Evolutionary conservation across 257 asterid genomes (phyloP).

Genomic region (Nicotiana knightiana): DNA sequence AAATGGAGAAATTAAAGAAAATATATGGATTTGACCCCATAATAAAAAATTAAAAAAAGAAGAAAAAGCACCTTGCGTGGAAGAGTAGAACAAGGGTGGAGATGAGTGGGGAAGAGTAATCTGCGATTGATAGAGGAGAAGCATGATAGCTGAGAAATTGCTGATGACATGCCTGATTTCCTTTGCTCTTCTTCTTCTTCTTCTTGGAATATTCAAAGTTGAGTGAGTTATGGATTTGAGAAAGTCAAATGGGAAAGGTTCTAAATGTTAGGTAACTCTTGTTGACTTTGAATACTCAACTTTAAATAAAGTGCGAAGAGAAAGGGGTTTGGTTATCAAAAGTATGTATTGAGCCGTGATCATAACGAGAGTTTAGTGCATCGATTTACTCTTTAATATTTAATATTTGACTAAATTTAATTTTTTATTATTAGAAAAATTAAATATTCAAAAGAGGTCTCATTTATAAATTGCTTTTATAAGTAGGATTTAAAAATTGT

Average conservation of each 20-base stretch:
- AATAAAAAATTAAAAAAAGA: background rate
- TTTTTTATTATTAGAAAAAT: too few species aligned
- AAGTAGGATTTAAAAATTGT: too few species aligned
- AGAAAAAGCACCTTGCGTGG: conserved; percentile 20
- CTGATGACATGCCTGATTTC: conserved; percentile 20
- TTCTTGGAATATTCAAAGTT: background rate
- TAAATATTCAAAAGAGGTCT: too few species aligned
- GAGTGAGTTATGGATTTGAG: background rate
- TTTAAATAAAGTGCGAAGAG: too few species aligned
- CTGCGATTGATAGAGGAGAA: conserved; percentile 19
- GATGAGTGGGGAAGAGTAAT: conserved; percentile 10
- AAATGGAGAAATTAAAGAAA: background rate
- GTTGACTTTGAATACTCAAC: too few species aligned
- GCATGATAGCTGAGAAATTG: conserved; percentile 27
- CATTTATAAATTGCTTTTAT: too few species aligned
- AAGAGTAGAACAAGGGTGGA: conserved; percentile 10
- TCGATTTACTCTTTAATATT: too few species aligned
- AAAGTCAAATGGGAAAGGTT: background rate
- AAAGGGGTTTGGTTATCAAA: too few species aligned
- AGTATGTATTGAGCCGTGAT: too few species aligned
- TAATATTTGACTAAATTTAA: too few species aligned
- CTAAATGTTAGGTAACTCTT: too few species aligned
- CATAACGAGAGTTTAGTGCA: too few species aligned
- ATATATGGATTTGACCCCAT: background rate
- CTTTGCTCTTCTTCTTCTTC: background rate